These are phyloP conservation scores for Alternaria ventricosa DNA, from an alignment of 2,329 filamentous ascomycete species.

Conservation along the genomic window DNA sequence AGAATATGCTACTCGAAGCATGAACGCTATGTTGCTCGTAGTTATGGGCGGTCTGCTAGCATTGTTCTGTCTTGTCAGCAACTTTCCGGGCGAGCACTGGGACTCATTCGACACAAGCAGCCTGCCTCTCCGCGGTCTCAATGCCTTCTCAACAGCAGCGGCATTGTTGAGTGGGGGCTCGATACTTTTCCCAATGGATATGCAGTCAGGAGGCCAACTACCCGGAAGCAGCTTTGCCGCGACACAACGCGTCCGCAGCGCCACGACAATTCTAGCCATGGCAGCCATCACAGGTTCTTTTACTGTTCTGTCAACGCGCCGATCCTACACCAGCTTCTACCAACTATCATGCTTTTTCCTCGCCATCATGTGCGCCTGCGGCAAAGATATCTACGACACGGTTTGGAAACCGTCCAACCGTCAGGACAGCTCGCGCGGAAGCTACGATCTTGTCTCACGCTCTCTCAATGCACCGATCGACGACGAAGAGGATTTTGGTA, in stretches of 20 bases:
- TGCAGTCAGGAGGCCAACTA: not conserved
- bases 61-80: slow-evolving; percentile 7
- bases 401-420: not conserved
- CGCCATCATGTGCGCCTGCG: slow-evolving; percentile 13
- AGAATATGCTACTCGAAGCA: not conserved
- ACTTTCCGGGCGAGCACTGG: slow-evolving; percentile 5
- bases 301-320: slow-evolving; percentile 21
- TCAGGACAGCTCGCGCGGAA: not conserved
- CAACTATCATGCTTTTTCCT: slow-evolving; percentile 24
- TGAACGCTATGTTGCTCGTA: not conserved
- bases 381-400: slow-evolving; percentile 3
- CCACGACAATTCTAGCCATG: slow-evolving; percentile 14
- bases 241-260: slow-evolving; percentile 5
- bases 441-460: slow-evolving; percentile 8
- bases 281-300: slow-evolving; percentile 21
- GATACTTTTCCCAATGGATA: slow-evolving; percentile 20
- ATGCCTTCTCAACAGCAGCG: slow-evolving; percentile 18
- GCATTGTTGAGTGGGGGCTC: slow-evolving; percentile 26
- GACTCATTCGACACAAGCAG: slow-evolving; percentile 11
- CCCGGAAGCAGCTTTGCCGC: not conserved
- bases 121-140: slow-evolving; percentile 17
- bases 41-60: slow-evolving; percentile 9
- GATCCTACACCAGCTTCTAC: slow-evolving; percentile 28
- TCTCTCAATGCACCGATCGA: not conserved
- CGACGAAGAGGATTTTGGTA: slow-evolving; percentile 8